A percentile compares a stretch with the other conserved stretches of the same genome.
Conservation (phyloP, 352 stramenopile genomes). For the Phytophthora syringae region DNA sequence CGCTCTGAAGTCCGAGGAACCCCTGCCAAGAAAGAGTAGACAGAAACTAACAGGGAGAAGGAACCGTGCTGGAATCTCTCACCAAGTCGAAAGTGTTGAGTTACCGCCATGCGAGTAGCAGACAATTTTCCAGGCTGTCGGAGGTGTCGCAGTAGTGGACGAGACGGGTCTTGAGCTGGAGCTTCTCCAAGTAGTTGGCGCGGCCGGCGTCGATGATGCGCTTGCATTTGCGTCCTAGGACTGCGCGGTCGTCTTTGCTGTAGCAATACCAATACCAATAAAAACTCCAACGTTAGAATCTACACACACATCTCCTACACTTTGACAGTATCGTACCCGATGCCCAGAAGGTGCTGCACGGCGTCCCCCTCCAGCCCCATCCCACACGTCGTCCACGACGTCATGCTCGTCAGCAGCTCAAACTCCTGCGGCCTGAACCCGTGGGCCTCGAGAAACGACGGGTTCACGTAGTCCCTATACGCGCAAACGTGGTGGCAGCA, state of each 20-base stretch:
- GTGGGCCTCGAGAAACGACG: constrained; percentile 59
- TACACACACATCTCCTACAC: too few species aligned
- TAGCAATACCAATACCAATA: too few species aligned
- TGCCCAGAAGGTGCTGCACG: constrained; percentile 72
- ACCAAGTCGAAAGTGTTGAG: too few species aligned
- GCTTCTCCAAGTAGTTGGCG: constrained; percentile 55
- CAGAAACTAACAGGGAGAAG: too few species aligned
- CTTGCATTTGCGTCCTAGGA: constrained; percentile 78
- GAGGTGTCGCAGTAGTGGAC: constrained; percentile 80
- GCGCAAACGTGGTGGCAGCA: constrained; percentile 83
- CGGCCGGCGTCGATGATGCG: constrained; percentile 77
- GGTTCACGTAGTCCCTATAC: constrained; percentile 81
- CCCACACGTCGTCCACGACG: constrained; percentile 81
- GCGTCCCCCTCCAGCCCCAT: constrained; percentile 72
- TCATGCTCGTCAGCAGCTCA: constrained; percentile 66
- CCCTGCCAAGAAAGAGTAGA: constrained; percentile 6
- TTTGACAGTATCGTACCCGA: constrained; percentile 58
- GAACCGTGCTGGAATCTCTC: too few species aligned
- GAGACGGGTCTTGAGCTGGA: constrained; percentile 66
- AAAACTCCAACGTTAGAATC: too few species aligned
- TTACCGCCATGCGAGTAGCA: constrained; percentile 73
- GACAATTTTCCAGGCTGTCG: constrained; percentile 85
- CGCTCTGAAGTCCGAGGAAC: constrained; percentile 13
- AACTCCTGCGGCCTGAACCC: constrained; percentile 72
- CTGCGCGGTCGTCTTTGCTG: constrained; percentile 71